Percentiles rank a stretch among this genome's conserved stretches.
Conservation (phyloP, 345 rosid species). For the Populus simonii region DNA sequence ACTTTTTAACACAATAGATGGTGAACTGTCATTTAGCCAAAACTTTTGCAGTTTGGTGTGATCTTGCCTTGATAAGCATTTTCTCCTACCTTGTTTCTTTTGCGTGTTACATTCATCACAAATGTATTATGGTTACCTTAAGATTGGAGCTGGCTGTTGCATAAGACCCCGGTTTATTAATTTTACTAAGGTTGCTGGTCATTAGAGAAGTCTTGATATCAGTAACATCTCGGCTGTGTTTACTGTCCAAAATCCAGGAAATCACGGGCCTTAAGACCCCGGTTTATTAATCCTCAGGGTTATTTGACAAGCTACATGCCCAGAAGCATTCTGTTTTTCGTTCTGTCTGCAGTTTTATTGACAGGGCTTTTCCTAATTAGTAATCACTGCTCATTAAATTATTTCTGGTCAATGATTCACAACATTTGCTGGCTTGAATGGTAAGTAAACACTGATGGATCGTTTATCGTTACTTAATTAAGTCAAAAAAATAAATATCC, state of each 20-base stretch:
- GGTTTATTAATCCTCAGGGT: neutral
- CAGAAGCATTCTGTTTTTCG: neutral
- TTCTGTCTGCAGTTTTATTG: neutral
- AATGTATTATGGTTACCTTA: neutral
- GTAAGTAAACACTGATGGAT: neutral
- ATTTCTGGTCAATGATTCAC: neutral
- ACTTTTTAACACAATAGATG: neutral
- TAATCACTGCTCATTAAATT: neutral
- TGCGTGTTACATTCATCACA: neutral
- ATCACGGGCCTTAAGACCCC: neutral
- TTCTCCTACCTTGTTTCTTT: neutral
- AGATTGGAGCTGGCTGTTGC: neutral
- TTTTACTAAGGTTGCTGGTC: neutral
- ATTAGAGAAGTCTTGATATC: neutral
- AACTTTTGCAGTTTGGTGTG: neutral
- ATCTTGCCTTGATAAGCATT: neutral
- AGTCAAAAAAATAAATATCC: neutral
- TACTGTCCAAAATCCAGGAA: neutral
- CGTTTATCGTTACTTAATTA: neutral
- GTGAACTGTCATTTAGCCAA: neutral
- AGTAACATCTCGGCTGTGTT: neutral
- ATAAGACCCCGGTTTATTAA: neutral
- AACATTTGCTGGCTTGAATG: neutral
- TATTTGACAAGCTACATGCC: neutral
- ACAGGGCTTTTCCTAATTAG: neutral